Conservation (phyloP, 2,329 filamentous ascomycete species). For the Fusarium albosuccineum region DNA sequence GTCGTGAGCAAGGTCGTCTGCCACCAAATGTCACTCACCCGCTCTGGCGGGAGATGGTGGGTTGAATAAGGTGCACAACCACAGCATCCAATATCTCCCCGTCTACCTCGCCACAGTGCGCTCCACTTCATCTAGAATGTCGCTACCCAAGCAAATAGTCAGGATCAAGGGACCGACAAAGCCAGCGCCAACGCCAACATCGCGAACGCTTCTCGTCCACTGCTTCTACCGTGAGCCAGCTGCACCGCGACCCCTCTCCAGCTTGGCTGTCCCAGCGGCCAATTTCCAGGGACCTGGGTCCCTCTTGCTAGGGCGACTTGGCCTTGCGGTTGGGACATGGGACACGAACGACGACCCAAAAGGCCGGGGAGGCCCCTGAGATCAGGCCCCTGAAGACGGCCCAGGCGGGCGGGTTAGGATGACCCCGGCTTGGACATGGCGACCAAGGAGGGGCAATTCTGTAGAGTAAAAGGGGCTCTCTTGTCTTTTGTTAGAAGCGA, state of each 20-base stretch:
- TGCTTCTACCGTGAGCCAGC: neutral
- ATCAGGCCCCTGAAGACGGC: constrained; percentile 36
- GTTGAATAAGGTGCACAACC: neutral
- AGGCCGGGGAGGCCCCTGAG: constrained; percentile 40
- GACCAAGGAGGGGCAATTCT: constrained; percentile 39
- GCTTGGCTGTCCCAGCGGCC: constrained; percentile 7
- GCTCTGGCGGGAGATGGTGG: neutral
- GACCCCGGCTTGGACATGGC: constrained; percentile 35
- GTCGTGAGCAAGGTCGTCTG: neutral
- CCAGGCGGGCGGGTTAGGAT: constrained; percentile 44
- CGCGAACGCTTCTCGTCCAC: constrained; percentile 2
- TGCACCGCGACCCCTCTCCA: constrained; percentile 14
- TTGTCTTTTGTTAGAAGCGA: neutral
- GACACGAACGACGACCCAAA: constrained; percentile 34
- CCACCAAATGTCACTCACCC: neutral
- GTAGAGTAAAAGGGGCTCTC: constrained; percentile 40
- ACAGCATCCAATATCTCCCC: neutral
- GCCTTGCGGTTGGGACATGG: constrained; percentile 25
- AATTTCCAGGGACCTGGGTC: constrained; percentile 36
- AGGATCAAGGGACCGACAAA: constrained; percentile 5
- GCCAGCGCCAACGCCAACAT: neutral
- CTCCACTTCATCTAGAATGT: constrained; percentile 8
- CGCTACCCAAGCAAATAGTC: neutral
- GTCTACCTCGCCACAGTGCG: constrained; percentile 6
- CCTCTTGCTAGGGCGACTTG: constrained; percentile 15